These are phyloP conservation scores for Sindora glabra DNA, from an alignment of 306 rosid species.

Conservation along the genomic window DNA sequence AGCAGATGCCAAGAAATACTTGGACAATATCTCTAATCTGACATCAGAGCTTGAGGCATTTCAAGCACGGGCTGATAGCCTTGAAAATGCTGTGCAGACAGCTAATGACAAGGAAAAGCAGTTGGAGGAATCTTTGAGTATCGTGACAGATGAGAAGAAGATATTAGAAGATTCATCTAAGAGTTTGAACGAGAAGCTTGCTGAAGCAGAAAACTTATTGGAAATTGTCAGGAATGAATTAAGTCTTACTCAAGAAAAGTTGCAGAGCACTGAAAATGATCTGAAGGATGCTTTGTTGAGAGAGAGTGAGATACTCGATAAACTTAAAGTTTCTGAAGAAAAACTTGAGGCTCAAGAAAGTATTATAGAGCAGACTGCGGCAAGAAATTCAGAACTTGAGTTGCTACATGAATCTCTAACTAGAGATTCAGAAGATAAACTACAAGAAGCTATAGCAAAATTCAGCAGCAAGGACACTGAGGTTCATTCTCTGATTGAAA, in stretches of 20 bases:
- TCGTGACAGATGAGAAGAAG: slow-evolving; percentile 54
- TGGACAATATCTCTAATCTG: slow-evolving; percentile 45
- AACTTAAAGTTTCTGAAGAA: slow-evolving; percentile 66
- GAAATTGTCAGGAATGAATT: slow-evolving; percentile 68
- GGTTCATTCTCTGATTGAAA: slow-evolving; percentile 65
- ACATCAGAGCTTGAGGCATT: slow-evolving; percentile 69
- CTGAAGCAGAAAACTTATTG: slow-evolving; percentile 70
- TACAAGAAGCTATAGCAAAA: slow-evolving; percentile 54
- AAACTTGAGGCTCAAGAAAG: slow-evolving; percentile 41
- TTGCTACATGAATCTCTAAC: slow-evolving; percentile 53
- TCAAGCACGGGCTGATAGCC: slow-evolving; percentile 50
- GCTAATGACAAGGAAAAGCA: slow-evolving; percentile 59
- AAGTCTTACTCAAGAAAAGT: slow-evolving; percentile 59
- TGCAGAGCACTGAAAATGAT: slow-evolving; percentile 50
- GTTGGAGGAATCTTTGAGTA: slow-evolving; percentile 43
- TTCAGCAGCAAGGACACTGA: slow-evolving; percentile 55
- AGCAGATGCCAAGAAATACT: slow-evolving; percentile 40
- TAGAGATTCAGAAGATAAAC: slow-evolving; percentile 62
- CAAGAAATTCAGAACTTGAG: slow-evolving; percentile 65
- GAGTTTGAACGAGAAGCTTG: slow-evolving; percentile 45
- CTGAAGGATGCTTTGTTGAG: slow-evolving; percentile 50
- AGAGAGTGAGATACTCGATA: slow-evolving; percentile 49
- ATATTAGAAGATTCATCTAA: slow-evolving; percentile 49
- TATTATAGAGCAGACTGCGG: slow-evolving; percentile 36
- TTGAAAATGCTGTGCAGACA: slow-evolving; percentile 44